Conservation (phyloP, 371 early-diverging fungal species). For the Funneliformis caledonium region DNA sequence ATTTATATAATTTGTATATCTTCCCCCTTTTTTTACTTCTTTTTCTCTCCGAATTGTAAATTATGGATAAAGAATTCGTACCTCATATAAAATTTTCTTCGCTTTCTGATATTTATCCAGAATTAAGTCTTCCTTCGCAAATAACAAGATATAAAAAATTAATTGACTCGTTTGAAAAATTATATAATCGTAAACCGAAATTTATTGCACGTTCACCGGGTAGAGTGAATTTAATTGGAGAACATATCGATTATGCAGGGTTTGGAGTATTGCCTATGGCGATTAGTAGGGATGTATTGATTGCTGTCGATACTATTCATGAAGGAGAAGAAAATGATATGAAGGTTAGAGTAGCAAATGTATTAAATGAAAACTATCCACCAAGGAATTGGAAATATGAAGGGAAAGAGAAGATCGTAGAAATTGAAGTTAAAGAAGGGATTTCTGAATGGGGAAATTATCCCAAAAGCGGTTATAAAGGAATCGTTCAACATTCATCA, state of each 20-base stretch:
- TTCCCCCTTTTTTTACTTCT: not conserved
- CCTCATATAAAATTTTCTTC: not conserved
- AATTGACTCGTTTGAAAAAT: constrained; percentile 57
- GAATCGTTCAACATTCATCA: constrained; percentile 65
- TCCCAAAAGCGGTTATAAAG: constrained; percentile 87
- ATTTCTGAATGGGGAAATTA: constrained; percentile 83
- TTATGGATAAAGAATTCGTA: not conserved
- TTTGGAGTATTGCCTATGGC: constrained; percentile 97
- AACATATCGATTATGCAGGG: constrained; percentile 96
- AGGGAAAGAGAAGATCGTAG: constrained; percentile 59
- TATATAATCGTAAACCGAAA: constrained; percentile 70
- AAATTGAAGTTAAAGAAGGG: constrained; percentile 67
- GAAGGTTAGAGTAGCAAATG: constrained; percentile 68
- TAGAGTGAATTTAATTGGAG: constrained; percentile 93
- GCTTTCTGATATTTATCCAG: constrained; percentile 16
- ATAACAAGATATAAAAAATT: constrained; percentile 62
- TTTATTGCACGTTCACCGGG: constrained; percentile 92
- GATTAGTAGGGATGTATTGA: constrained; percentile 84
- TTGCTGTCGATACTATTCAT: constrained; percentile 67
- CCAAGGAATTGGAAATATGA: constrained; percentile 64
- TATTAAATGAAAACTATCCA: constrained; percentile 62
- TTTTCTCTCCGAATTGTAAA: not conserved
- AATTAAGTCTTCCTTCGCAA: not conserved
- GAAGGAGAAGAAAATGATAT: constrained; percentile 43
- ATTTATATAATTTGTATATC: no score